Evolutionary conservation across 768 basidiomycete species (phyloP).

Genomic region (Trametes elegans): DNA sequence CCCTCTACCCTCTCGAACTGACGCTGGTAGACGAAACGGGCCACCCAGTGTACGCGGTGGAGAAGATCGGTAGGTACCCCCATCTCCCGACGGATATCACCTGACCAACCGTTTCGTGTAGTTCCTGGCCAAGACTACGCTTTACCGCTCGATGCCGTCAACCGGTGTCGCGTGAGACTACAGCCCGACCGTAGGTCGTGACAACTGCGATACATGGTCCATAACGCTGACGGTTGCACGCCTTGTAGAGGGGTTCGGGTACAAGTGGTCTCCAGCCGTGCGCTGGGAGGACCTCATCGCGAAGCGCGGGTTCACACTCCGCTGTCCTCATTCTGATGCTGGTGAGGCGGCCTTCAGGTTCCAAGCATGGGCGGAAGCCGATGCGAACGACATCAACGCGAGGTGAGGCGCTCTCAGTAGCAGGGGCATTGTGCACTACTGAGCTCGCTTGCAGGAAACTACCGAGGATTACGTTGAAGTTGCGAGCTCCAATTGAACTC

Average conservation of each 20-base stretch:
- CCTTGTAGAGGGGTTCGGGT: conserved; percentile 86
- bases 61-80: conserved; percentile 70
- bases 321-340: conserved; percentile 78
- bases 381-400: conserved; percentile 50
- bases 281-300: conserved; percentile 87
- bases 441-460: conserved; percentile 53
- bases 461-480: conserved; percentile 80
- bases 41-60: conserved; percentile 74
- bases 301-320: conserved; percentile 69
- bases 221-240: background rate
- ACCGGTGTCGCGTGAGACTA: conserved; percentile 74
- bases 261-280: conserved; percentile 86
- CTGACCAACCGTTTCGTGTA: conserved; percentile 20
- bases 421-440: background rate
- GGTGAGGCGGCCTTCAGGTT: conserved; percentile 91
- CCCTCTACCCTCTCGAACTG: conserved; percentile 89
- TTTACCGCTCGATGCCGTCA: conserved; percentile 88
- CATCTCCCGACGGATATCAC: background rate
- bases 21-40: conserved; percentile 85
- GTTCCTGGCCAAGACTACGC: conserved; percentile 86
- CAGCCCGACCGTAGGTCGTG: conserved; percentile 84
- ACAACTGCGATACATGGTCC: background rate
- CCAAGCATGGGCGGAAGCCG: conserved; percentile 86
- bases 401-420: conserved; percentile 51
- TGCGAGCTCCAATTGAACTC: conserved; percentile 91